Conservation (phyloP, 805 yeast genomes). For the Candida bentonensis region DNA sequence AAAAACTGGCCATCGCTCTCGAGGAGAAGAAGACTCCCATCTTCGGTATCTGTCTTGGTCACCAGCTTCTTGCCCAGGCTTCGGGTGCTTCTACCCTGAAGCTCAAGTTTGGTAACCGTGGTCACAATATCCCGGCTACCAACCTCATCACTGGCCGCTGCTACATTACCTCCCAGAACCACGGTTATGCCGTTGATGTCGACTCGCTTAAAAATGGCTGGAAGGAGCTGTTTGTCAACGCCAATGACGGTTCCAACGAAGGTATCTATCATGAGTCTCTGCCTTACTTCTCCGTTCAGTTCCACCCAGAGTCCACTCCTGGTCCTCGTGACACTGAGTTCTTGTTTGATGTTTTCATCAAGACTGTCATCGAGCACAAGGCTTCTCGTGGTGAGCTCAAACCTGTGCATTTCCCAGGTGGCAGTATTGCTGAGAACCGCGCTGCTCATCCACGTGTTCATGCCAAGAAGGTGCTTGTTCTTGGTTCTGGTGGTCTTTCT, state of each 20-base stretch:
- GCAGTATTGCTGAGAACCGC: constrained; percentile 55
- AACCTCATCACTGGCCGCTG: constrained; percentile 85
- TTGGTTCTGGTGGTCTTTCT: constrained; percentile 95
- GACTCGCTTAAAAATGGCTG: constrained; percentile 62
- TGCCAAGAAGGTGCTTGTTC: constrained; percentile 73
- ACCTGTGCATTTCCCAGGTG: constrained; percentile 87
- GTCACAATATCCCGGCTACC: constrained; percentile 95
- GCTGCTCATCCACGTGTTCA: constrained; percentile 74
- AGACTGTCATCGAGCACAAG: constrained; percentile 49
- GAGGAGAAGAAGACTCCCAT: constrained; percentile 67
- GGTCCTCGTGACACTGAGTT: constrained; percentile 99
- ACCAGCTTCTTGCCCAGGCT: constrained; percentile 90
- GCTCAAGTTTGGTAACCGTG: constrained; percentile 97
- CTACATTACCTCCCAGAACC: constrained; percentile 97
- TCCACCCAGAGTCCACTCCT: constrained; percentile 98
- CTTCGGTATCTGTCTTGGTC: constrained; percentile 97
- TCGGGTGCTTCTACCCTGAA: constrained; percentile 87
- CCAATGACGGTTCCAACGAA: constrained; percentile 96
- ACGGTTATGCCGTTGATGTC: constrained; percentile 93
- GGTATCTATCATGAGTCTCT: constrained; percentile 84
- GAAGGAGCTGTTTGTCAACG: constrained; percentile 89
- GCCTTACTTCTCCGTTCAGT: constrained; percentile 95
- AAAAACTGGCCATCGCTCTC: constrained; percentile 42
- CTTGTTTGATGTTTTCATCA: constrained; percentile 82
- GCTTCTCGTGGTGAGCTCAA: constrained; percentile 34